Evolutionary conservation across 2,329 filamentous ascomycete genomes (phyloP), one percentile per base, ranked within the genome.

Genomic region (Dactylellina parvicollis): DNA sequence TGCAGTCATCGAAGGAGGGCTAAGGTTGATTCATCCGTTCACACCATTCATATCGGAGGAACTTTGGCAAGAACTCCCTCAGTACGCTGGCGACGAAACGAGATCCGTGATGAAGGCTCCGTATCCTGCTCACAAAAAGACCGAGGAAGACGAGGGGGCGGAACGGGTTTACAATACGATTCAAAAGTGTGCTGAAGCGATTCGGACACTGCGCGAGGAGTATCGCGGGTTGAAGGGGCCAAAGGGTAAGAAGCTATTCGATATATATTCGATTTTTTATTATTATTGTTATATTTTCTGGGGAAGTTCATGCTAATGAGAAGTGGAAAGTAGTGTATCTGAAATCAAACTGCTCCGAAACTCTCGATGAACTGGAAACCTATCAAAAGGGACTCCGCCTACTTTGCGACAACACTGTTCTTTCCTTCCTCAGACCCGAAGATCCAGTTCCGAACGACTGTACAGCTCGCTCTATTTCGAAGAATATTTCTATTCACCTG

Each of bases 1-100:
- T 81, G 87, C 86, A n/a, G 85, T 86, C 14, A 83, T 89, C 2
- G 87, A 89, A 77, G 85, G 84, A 36, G 86, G 84, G 38, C 82
- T 77, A 38, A 66, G 77, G 9, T 64, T 77, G 36, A 66, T 69
- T 10, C 77, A 78, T 30, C 77, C 77, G 8, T 76, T 78, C 47
- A 76, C 76, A 62, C 77, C 76, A 12, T 78, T 75, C 59, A 61
- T 77, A 42, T 76, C 77, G 1, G 77, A 78, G 55, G 64, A 71
- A 10, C 70, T 77, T 5, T 78, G 77, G 77, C 77, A 78, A 56
- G 42, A 42, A 12, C 62, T 59, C 46, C 62, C 52, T 4, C 34
- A 12, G 3, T 47, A 14, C 3, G 28, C 83, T 20, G 82, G 80
- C 14, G 87, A 88, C 79, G 82, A 82, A 59, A 88, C 86, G 0